A percentile compares a stretch with the other conserved stretches of the same genome.
These are phyloP conservation scores for Parachaetomium inaequale DNA, from an alignment of 495 filamentous ascomycete genomes.

Conservation along the genomic window DNA sequence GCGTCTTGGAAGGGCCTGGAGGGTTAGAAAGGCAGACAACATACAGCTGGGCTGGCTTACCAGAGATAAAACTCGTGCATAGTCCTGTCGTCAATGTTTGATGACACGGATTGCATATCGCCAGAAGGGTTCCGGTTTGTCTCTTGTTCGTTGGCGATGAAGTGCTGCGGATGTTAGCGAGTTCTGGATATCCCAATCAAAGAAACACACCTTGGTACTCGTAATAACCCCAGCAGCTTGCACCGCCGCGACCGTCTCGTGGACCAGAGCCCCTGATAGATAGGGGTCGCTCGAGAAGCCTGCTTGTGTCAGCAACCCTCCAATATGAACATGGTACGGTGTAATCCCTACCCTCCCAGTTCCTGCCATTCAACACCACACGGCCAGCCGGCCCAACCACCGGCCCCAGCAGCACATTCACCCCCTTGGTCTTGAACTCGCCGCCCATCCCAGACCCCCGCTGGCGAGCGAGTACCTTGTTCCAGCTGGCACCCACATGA, in stretches of 20 bases:
- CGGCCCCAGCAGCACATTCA: constrained; percentile 64
- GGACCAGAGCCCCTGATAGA: constrained; percentile 44
- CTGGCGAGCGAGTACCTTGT: constrained; percentile 48
- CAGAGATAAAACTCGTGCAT: constrained; percentile 71
- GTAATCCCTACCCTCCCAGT: constrained; percentile 47
- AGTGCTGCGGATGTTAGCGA: constrained; percentile 44
- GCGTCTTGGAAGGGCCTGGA: constrained; percentile 61
- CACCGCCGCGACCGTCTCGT: constrained; percentile 46
- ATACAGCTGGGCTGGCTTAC: constrained; percentile 41
- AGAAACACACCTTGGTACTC: constrained; percentile 52
- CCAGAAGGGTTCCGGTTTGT: constrained; percentile 52
- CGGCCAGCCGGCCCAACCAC: constrained; percentile 58
- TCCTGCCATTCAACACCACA: constrained; percentile 50
- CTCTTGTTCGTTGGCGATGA: constrained; percentile 65
- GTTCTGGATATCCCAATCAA: not conserved
- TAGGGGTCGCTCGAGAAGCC: constrained; percentile 51
- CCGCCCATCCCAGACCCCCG: constrained; percentile 52
- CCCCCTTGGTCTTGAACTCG: constrained; percentile 59
- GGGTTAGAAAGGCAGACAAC: constrained; percentile 30
- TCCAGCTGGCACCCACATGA: constrained; percentile 59
- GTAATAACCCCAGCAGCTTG: constrained; percentile 54
- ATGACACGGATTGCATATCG: constrained; percentile 50
- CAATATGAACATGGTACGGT: not conserved
- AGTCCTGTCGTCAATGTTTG: constrained; percentile 64
- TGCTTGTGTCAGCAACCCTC: constrained; percentile 16